phyloP scores from a whole-genome alignment of 345 rosid genomes.

The Citrus sinensis region DNA sequence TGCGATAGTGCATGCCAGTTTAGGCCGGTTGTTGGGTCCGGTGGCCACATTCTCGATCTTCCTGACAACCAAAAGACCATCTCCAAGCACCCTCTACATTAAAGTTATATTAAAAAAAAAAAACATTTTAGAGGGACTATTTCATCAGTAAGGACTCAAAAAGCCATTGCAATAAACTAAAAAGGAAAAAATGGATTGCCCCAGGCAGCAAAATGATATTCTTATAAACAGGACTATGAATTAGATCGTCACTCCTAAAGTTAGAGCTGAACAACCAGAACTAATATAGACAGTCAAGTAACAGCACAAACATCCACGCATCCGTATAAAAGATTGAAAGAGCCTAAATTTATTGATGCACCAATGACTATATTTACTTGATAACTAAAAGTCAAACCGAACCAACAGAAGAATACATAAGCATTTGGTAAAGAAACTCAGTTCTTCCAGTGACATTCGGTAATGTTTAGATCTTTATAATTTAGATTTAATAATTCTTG shows the following conservation, averaged over 20 bases:
- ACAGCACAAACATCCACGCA: background rate
- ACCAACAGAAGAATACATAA: background rate
- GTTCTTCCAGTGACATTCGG: background rate
- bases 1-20: constrained; percentile 66
- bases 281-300: background rate
- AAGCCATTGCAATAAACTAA: background rate
- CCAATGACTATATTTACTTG: background rate
- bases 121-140: background rate
- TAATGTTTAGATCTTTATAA: background rate
- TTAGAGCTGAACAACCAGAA: background rate
- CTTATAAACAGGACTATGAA: background rate
- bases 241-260: background rate
- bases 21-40: constrained; percentile 90
- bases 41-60: constrained; percentile 96
- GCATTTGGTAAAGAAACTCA: background rate
- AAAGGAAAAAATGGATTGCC: background rate
- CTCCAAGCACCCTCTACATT: constrained; percentile 83
- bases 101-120: background rate
- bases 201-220: background rate
- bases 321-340: background rate
- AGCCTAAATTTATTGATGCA: background rate
- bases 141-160: background rate
- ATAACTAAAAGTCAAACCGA: background rate
- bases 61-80: constrained; percentile 76
- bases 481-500: no score